A percentile compares a stretch with the other conserved stretches of the same genome.
These are phyloP conservation scores for Gastrolobium bilobum DNA, from an alignment of 306 rosid species.

Conservation along the genomic window DNA sequence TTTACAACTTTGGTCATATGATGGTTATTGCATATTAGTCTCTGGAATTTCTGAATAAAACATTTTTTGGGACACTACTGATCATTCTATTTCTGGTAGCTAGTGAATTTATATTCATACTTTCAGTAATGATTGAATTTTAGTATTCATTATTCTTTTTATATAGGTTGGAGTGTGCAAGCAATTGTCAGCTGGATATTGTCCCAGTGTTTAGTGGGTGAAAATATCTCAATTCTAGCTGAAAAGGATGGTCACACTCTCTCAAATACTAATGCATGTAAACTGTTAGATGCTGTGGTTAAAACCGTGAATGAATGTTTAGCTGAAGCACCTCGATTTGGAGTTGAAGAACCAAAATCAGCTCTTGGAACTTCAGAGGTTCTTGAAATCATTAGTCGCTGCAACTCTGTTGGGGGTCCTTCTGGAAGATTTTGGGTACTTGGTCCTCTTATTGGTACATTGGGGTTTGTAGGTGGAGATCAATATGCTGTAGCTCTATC, in stretches of 20 bases:
- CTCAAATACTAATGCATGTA: conserved; percentile 62
- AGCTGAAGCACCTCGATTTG: conserved; percentile 75
- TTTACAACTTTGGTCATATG: not conserved
- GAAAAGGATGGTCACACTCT: conserved; percentile 79
- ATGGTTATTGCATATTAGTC: conserved; percentile 5
- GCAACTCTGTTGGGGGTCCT: conserved; percentile 71
- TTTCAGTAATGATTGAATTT: conserved; percentile 34
- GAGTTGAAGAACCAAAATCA: conserved; percentile 67
- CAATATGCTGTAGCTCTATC: conserved; percentile 88
- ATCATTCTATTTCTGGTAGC: conserved; percentile 9
- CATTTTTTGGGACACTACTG: not conserved
- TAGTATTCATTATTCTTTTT: conserved; percentile 25
- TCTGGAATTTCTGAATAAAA: not conserved
- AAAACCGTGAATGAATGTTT: conserved; percentile 79
- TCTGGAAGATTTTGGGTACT: conserved; percentile 84
- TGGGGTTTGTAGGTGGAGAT: conserved; percentile 77
- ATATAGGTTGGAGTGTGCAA: conserved; percentile 91
- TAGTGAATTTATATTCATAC: conserved; percentile 23
- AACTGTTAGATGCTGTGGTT: conserved; percentile 68
- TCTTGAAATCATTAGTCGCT: conserved; percentile 76
- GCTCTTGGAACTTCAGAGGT: conserved; percentile 70
- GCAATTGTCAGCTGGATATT: conserved; percentile 87
- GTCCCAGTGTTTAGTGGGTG: conserved; percentile 63
- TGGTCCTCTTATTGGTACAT: conserved; percentile 77
- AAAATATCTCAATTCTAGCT: conserved; percentile 77